These are phyloP conservation scores for Coleophoma cylindrospora DNA, from an alignment of 2,329 filamentous ascomycete genomes.

Conservation along the genomic window DNA sequence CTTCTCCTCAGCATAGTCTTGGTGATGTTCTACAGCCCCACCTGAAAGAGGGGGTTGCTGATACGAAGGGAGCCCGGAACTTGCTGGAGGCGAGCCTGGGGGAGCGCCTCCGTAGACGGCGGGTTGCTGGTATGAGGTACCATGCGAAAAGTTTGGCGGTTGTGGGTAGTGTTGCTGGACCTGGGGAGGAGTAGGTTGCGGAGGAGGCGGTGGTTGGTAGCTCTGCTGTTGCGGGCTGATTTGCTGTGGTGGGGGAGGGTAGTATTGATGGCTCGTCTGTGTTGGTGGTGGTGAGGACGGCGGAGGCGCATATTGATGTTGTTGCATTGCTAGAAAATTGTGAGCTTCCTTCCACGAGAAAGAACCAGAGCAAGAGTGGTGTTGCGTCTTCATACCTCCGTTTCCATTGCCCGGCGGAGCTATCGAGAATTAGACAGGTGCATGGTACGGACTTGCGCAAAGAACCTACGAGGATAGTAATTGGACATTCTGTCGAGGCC, in stretches of 20 bases:
- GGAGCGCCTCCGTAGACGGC: not conserved
- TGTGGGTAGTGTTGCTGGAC: constrained; percentile 17
- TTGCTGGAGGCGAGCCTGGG: not conserved
- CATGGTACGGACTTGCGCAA: constrained; percentile 3
- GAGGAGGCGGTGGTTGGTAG: constrained; percentile 24
- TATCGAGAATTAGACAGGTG: constrained; percentile 14
- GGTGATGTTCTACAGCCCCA: constrained; percentile 13
- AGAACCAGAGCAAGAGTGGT: not conserved
- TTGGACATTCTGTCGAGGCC: constrained; percentile 17
- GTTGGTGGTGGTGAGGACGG: constrained; percentile 23
- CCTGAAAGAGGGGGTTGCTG: constrained; percentile 15
- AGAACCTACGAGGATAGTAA: constrained; percentile 28
- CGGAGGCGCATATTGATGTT: constrained; percentile 23
- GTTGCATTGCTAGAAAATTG: constrained; percentile 12
- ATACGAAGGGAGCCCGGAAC: constrained; percentile 3
- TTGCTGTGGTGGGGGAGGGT: constrained; percentile 27
- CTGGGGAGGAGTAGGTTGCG: constrained; percentile 11
- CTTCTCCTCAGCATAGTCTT: constrained; percentile 21
- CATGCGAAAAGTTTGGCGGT: constrained; percentile 24
- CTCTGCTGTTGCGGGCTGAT: constrained; percentile 15
- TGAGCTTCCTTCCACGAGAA: not conserved
- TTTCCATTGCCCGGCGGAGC: constrained; percentile 23
- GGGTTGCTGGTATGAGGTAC: constrained; percentile 23
- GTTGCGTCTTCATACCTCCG: constrained; percentile 11
- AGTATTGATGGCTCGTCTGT: constrained; percentile 22